Evolutionary conservation across 805 yeast species (phyloP), one percentile per base, ranked within the genome.

Genomic region (Cyberlindnera xishuangbannaensis): DNA sequence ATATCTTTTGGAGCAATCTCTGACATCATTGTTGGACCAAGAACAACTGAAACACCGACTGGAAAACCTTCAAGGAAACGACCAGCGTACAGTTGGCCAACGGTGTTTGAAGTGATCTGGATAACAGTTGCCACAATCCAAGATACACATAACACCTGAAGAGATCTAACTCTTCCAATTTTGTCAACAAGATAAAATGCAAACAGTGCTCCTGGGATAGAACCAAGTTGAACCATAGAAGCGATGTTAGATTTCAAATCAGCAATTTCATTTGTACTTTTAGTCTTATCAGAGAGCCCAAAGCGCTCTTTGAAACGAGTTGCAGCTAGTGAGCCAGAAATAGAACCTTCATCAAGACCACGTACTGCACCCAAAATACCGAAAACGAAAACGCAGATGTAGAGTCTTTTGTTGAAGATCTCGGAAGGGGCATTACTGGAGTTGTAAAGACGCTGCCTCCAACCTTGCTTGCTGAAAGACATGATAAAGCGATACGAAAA

Each of bases 361-460:
- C 80, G 55, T 5, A 74, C 73, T 17, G 69, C 59, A n/a, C 80
- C 80, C 29, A 72, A 49, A 17, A 73, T 49, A 28, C 79, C 80
- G 50, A 73, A 74, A 2, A 69, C 62, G 18, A 65, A 53, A 9
- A 70, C 66, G 2, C 69, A 56, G 28, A 62, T 38, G 48, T 54
- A 70, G 24, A 73, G 59, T 12, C 64, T 61, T 49, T 56, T 42
- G 56, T 73, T 72, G 44, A 61, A 71, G 25, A 69, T 65, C 38
- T 70, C 70, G 24, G 50, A 50, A 5, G 73, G 74, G 0, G 55
- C 31, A 15, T 40, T 45, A 18, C 37, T 40, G 3, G 28, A 15
- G 26, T 39, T 39, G 30, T 40, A 43, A 15, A 45, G 28, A 16
- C 34, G 22, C 6, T 17, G 22, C 12, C 19, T 28, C 37, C 37